Base-by-base conservation (phyloP, 2,329 filamentous ascomycete genomes). In the Phaeosphaeria sp. region DNA sequence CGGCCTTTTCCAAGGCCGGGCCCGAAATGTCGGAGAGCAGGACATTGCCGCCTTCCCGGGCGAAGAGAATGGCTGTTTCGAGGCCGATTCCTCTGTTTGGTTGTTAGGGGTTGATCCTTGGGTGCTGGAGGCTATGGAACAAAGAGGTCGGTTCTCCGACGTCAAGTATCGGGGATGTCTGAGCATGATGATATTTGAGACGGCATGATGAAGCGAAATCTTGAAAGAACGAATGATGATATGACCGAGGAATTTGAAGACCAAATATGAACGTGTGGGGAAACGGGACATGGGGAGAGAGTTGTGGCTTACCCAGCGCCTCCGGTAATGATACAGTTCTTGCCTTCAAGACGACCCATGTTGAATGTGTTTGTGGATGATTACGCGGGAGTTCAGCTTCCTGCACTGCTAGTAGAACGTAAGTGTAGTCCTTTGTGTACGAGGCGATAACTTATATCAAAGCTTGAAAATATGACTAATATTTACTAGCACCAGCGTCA, bases 61-160 rank as follows among this genome's bases (percentile, higher is more conserved):
- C 90, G 74, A 97, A 96, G 57, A 97, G 90, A 67, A 97, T 93
- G 55, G 86, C 87, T 2, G 93, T 97, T 82, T 97, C 93, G 49
- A 97, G 90, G 65, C 93, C 93, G 73, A 97, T 97, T 73, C 93
- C 93, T 73, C 93, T 93, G 72, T 21, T 36, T 24, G 1, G 25
- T n/a, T 24, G 64, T 76, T 59, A 75, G 69, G 30, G 13, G 2
- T 36, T 18, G 15, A 17, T 40, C 47, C n/a, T n/a, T n/a, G n/a
- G n/a, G n/a, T n/a, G n/a, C 15, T 44, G 7, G 11, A 17, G 52
- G 18, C n/a, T 6, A 25, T 21, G 17, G 17, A 33, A 36, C 11
- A 33, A 21, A 11, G 3, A 13, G 25, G 8, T 11, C 17, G 24
- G 13, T 27, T 44, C 20, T 15, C 6, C 18, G 6, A n/a, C 20